Evolutionary conservation across 2,329 filamentous ascomycete genomes (phyloP).

Genomic region (Colletotrichum siamense): DNA sequence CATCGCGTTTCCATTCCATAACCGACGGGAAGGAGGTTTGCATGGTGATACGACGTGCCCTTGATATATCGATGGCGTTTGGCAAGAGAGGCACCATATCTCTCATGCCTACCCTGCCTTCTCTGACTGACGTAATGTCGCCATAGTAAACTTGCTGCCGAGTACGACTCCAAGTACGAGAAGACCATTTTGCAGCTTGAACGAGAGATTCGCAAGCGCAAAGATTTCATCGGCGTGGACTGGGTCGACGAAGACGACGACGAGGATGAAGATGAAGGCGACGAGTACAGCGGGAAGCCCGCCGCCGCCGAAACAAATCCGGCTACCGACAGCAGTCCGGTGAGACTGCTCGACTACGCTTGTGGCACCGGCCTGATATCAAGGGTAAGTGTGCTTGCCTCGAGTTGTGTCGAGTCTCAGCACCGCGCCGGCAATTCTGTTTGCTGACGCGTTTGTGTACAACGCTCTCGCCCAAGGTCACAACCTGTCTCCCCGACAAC

Average conservation of each 20-base stretch:
- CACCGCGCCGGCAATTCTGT: background rate
- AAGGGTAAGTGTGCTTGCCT: conserved; percentile 49
- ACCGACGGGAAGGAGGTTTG: background rate
- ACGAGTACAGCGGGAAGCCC: conserved; percentile 27
- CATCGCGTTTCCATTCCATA: background rate
- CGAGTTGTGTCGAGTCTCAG: background rate
- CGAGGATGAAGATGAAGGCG: conserved; percentile 27
- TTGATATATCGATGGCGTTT: background rate
- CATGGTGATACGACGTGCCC: background rate
- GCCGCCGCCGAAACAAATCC: conserved; percentile 26
- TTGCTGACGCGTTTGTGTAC: background rate
- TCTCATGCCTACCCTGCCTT: background rate
- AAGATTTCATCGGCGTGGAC: conserved; percentile 67
- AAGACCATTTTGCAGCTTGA: conserved; percentile 60
- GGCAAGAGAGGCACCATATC: background rate
- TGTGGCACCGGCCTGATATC: conserved; percentile 75
- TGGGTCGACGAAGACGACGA: conserved; percentile 50
- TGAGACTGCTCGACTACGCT: conserved; percentile 75
- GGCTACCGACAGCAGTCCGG: conserved; percentile 19
- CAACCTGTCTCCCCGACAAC: background rate
- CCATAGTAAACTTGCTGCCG: conserved; percentile 54
- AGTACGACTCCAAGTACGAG: conserved; percentile 63
- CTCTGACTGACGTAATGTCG: background rate
- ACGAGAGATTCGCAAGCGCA: conserved; percentile 54
- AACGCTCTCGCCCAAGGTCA: background rate